These are phyloP conservation scores for Corynascus novoguineensis DNA, from an alignment of 495 filamentous ascomycete genomes.

Conservation along the genomic window DNA sequence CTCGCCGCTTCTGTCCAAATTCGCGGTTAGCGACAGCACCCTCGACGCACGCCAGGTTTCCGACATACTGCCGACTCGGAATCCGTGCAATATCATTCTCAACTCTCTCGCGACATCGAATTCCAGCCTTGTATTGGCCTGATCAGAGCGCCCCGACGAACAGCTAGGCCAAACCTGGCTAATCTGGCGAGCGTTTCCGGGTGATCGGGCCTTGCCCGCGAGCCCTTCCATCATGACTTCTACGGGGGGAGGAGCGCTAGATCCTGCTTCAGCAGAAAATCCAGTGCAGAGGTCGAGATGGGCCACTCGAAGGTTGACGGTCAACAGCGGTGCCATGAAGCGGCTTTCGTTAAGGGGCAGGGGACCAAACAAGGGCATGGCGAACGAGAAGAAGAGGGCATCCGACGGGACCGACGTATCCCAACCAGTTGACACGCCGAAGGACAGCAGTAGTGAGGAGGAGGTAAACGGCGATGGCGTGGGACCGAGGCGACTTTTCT, in stretches of 20 bases:
- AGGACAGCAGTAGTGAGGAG: conserved; percentile 28
- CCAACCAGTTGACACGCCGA: conserved; percentile 39
- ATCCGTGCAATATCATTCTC: background rate
- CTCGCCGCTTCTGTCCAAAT: background rate
- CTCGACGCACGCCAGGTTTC: background rate
- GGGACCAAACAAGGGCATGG: conserved; percentile 57
- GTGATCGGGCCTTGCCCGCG: conserved; percentile 49
- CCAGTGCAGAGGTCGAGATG: conserved; percentile 67
- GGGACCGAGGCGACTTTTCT: conserved; percentile 57
- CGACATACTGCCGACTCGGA: background rate
- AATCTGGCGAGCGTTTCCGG: conserved; percentile 42
- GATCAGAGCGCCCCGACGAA: conserved; percentile 22
- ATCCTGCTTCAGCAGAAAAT: conserved; percentile 42
- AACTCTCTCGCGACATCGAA: background rate
- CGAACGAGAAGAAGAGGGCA: conserved; percentile 68
- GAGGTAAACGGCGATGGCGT: conserved; percentile 33
- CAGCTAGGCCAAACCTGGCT: conserved; percentile 33
- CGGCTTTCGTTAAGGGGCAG: conserved; percentile 78
- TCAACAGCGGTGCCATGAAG: conserved; percentile 68
- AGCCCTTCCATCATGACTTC: conserved; percentile 41
- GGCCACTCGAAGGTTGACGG: conserved; percentile 80
- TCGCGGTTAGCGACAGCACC: background rate
- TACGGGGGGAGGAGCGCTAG: conserved; percentile 41
- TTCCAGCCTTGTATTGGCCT: background rate
- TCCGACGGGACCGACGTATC: conserved; percentile 47